phyloP scores from a whole-genome alignment of 1,284 basidiomycete species.

The Marasmius sp. region DNA sequence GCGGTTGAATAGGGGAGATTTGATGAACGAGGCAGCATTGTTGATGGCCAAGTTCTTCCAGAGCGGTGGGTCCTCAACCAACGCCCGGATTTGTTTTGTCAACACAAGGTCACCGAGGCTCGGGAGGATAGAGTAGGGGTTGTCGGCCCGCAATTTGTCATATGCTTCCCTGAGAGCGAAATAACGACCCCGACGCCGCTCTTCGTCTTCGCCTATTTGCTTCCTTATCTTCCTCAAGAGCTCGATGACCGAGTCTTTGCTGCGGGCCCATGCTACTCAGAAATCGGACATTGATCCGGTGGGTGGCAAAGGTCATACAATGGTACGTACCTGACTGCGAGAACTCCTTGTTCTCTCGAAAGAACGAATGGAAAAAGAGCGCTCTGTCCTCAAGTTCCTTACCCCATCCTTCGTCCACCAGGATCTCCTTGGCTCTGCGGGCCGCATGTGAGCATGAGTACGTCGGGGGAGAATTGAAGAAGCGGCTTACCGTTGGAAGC shows the following conservation, averaged over 20 bases:
- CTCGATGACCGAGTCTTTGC: neutral
- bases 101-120: neutral
- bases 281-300: neutral
- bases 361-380: neutral
- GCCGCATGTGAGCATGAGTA: neutral
- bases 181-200: neutral
- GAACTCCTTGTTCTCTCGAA: neutral
- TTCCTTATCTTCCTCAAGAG: neutral
- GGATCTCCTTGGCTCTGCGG: neutral
- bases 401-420: neutral
- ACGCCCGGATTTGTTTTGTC: neutral
- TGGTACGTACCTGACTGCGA: neutral
- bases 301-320: neutral
- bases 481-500: neutral
- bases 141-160: neutral
- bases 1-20: neutral
- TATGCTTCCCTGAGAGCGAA: neutral
- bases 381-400: neutral
- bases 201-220: neutral
- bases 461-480: neutral
- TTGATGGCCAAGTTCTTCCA: neutral
- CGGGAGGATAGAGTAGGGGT: neutral
- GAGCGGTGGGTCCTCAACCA: neutral
- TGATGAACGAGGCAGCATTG: neutral
- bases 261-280: neutral